A percentile compares a stretch with the other conserved stretches of the same genome.
Conservation (phyloP, 495 filamentous ascomycete genomes). For the Cercophora sp. region DNA sequence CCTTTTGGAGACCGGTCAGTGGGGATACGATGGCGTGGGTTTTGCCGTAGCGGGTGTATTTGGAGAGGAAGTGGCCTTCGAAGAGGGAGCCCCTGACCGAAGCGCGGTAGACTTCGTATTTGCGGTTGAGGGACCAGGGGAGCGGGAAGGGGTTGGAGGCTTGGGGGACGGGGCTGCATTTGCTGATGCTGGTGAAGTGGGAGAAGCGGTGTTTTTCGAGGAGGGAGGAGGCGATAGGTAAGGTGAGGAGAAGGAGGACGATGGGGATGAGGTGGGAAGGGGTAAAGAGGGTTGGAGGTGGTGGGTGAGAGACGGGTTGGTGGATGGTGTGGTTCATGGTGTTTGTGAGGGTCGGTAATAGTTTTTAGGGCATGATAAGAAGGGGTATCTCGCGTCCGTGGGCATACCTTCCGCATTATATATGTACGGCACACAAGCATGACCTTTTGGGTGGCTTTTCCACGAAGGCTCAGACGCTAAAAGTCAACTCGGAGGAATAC, state of each 20-base stretch:
- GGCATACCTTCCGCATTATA: too few relatives aligned
- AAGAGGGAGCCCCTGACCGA: slow-evolving; percentile 9
- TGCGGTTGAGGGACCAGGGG: slow-evolving; percentile 11
- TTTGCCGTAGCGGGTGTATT: slow-evolving; percentile 5
- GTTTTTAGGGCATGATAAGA: too few relatives aligned
- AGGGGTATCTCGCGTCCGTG: too few relatives aligned
- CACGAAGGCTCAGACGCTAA: too few relatives aligned
- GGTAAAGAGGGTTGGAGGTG: not conserved
- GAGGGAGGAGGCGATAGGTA: not conserved
- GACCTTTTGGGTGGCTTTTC: too few relatives aligned
- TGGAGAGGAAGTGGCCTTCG: slow-evolving; percentile 8
- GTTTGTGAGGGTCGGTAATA: not conserved
- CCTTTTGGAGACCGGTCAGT: slow-evolving; percentile 8
- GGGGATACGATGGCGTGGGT: slow-evolving; percentile 14
- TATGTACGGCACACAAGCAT: too few relatives aligned
- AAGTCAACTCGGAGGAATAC: too few relatives aligned
- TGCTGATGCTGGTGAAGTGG: not conserved
- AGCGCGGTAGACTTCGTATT: slow-evolving; percentile 13
- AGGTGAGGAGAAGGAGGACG: not conserved
- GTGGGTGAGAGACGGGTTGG: not conserved
- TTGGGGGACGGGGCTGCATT: slow-evolving; percentile 4
- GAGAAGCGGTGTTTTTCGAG: slow-evolving; percentile 5
- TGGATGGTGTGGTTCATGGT: not conserved
- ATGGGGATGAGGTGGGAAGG: not conserved
- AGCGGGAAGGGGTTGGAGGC: slow-evolving; percentile 9